These are phyloP conservation scores for Wickerhamiella azyma DNA, from an alignment of 805 yeast species.

Conservation along the genomic window DNA sequence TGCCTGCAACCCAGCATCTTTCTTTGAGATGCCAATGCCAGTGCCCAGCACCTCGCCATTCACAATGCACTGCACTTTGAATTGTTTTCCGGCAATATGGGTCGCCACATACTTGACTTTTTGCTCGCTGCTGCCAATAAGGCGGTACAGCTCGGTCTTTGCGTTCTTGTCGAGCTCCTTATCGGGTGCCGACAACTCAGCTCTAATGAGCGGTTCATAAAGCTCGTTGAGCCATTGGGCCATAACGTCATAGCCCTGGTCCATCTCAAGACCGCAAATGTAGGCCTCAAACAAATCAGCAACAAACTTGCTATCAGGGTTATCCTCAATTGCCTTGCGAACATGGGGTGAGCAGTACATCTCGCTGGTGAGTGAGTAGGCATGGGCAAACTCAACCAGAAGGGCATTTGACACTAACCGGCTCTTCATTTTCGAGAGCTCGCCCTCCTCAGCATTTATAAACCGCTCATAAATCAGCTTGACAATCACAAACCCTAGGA, in stretches of 20 bases:
- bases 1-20: slow-evolving; percentile 72
- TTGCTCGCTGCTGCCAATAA: slow-evolving; percentile 60
- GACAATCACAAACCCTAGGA: slow-evolving; percentile 61
- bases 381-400: slow-evolving; percentile 53
- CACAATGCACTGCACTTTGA: slow-evolving; percentile 51
- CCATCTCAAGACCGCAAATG: slow-evolving; percentile 55
- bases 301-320: slow-evolving; percentile 37
- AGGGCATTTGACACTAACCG: slow-evolving; percentile 59
- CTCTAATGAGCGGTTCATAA: slow-evolving; percentile 19
- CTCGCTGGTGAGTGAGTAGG: slow-evolving; percentile 31
- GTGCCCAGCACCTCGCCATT: slow-evolving; percentile 51
- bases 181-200: slow-evolving; percentile 15
- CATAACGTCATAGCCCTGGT: slow-evolving; percentile 20
- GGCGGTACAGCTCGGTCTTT: slow-evolving; percentile 53
- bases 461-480: slow-evolving; percentile 48
- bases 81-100: slow-evolving; percentile 33
- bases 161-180: slow-evolving; percentile 44
- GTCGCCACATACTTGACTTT: slow-evolving; percentile 46
- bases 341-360: neutral
- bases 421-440: slow-evolving; percentile 55
- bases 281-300: slow-evolving; percentile 95
- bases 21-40: slow-evolving; percentile 56
- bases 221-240: slow-evolving; percentile 25
- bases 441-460: slow-evolving; percentile 70
- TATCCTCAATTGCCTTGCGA: neutral